Conservation (phyloP, 2,329 filamentous ascomycete species). For the Rhynchosporium agropyri region DNA sequence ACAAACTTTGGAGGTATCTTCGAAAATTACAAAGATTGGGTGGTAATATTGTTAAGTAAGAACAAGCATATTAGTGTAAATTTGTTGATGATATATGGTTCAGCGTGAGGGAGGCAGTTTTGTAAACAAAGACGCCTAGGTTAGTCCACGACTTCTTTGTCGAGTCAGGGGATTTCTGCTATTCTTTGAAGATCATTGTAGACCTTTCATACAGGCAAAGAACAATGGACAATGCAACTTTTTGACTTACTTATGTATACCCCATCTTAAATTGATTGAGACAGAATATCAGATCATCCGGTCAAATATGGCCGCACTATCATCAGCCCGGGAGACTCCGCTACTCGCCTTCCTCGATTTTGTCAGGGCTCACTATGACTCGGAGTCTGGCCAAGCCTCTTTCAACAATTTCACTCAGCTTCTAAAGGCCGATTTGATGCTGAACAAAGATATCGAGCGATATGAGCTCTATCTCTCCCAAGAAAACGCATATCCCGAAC, state of each 20-base stretch:
- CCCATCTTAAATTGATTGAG: no score
- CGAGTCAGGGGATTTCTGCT: no score
- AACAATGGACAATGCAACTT: not conserved
- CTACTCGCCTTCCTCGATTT: not conserved
- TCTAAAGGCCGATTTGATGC: not conserved
- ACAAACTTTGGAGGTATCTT: no score
- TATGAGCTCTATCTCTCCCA: not conserved
- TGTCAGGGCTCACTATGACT: not conserved
- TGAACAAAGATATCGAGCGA: not conserved
- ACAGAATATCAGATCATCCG: not conserved
- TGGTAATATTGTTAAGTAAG: no score
- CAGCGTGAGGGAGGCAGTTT: no score
- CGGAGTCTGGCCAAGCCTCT: no score
- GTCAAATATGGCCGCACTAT: not conserved
- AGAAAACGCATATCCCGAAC: not conserved
- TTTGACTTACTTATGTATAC: not conserved
- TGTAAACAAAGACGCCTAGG: no score
- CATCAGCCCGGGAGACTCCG: not conserved
- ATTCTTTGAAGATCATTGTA: no score
- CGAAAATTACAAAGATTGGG: no score
- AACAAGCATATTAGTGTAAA: no score
- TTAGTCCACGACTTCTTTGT: no score
- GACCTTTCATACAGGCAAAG: not conserved
- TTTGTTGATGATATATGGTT: no score
- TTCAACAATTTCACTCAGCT: not conserved